A percentile compares a stretch with the other conserved stretches of the same genome.
Conservation (phyloP, 2,329 filamentous ascomycete genomes). For the Pochonia chlamydosporia region DNA sequence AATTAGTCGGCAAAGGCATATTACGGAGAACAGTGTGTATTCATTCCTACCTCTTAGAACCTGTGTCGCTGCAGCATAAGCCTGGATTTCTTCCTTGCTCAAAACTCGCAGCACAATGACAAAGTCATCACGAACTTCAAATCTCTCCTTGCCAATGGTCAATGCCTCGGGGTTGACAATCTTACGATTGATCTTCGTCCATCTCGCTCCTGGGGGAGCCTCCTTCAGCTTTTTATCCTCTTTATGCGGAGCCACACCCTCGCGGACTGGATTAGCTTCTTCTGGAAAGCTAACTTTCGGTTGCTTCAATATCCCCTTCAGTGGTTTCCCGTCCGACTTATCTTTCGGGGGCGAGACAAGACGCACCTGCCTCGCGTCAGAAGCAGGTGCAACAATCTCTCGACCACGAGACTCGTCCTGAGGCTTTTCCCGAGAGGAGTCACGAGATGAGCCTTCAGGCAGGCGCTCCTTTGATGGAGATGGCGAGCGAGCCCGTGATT, state of each 20-base stretch:
- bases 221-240: conserved; percentile 68
- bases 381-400: conserved; percentile 25
- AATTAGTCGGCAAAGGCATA: background rate
- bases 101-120: conserved; percentile 89
- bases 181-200: conserved; percentile 87
- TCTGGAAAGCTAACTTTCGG: conserved; percentile 83
- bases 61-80: conserved; percentile 74
- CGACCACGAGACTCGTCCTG: conserved; percentile 35
- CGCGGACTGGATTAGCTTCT: conserved; percentile 73
- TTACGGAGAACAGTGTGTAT: background rate
- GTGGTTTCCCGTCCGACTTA: conserved; percentile 59
- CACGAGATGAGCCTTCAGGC: conserved; percentile 10
- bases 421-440: background rate
- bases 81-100: conserved; percentile 83
- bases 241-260: conserved; percentile 91
- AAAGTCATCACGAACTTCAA: conserved; percentile 86
- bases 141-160: conserved; percentile 81
- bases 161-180: conserved; percentile 87
- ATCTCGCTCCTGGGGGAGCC: conserved; percentile 72
- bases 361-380: conserved; percentile 48
- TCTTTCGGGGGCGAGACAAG: conserved; percentile 67
- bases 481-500: conserved; percentile 9
- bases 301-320: conserved; percentile 80
- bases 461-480: conserved; percentile 14
- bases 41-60: conserved; percentile 65